Evolutionary conservation across 2,329 filamentous ascomycete genomes (phyloP).

Genomic region (Polytolypa hystricis): DNA sequence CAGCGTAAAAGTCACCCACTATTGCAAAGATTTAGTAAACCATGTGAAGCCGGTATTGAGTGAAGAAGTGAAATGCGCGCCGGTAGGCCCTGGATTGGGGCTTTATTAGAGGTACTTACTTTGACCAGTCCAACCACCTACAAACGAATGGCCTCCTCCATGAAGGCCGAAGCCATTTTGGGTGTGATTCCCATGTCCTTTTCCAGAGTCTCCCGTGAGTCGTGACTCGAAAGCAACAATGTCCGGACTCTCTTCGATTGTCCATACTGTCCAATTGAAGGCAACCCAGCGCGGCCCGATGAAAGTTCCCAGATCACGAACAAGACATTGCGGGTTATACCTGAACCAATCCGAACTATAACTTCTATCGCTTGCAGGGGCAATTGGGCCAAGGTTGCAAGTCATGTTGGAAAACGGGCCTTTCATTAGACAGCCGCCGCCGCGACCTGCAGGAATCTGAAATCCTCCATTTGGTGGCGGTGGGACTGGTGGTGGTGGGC

Average conservation of each 20-base stretch:
- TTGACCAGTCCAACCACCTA: slow-evolving; percentile 9
- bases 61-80: neutral
- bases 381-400: slow-evolving; percentile 24
- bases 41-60: neutral
- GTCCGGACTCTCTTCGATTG: slow-evolving; percentile 9
- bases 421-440: slow-evolving; percentile 20
- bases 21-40: neutral
- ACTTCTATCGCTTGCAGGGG: neutral
- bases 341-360: slow-evolving; percentile 8
- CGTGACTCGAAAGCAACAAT: slow-evolving; percentile 9
- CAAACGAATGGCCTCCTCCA: slow-evolving; percentile 10
- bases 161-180: slow-evolving; percentile 11
- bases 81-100: neutral
- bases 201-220: slow-evolving; percentile 7
- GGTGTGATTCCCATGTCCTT: slow-evolving; percentile 3
- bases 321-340: slow-evolving; percentile 29
- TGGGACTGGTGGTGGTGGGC: slow-evolving; percentile 6
- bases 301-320: slow-evolving; percentile 26
- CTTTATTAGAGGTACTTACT: slow-evolving; percentile 5
- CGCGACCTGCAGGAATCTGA: slow-evolving; percentile 11
- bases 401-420: slow-evolving; percentile 26
- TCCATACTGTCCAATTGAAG: slow-evolving; percentile 10
- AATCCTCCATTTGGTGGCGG: slow-evolving; percentile 22
- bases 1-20: slow-evolving; percentile 12
- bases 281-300: slow-evolving; percentile 7